Base-by-base conservation (phyloP, 2,329 filamentous ascomycete species). In the Hymenoscyphus fructigenus region DNA sequence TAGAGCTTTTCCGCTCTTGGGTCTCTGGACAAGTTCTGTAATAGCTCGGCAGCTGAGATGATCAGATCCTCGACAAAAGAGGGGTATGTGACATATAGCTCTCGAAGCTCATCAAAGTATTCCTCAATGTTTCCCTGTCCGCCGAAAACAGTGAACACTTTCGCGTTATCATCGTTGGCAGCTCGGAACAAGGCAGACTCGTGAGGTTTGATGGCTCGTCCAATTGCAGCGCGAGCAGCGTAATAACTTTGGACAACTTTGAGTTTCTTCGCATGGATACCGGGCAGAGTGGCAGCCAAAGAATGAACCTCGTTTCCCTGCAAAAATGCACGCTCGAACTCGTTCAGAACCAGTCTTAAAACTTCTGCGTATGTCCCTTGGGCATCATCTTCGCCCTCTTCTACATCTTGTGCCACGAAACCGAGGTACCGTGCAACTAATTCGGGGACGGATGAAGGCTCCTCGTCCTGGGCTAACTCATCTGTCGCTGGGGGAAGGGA, bases 71-170 rank as follows among this genome's bases (percentile, higher is more conserved):
- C 90, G 5, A 97, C 88, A 71, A 99, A 96, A 32, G 91, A 91
- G 14, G 91, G 90, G 80, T 99, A 99, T 66, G 93, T 97, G 73
- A 84, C 88, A 82, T 94, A 94, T 65, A 98, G 86, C 77, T 96
- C 91, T 64, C 95, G 89, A 68, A 99, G 86, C 82, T 99, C 95
- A 72, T 99, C 94, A 75, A 99, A 99, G 80, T 99, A 99, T 80
- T 99, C 96, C 79, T 99, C 94, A 69, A 99, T 98, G 79, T 99
- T 99, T 73, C 95, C 95, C 78, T 99, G 95, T 6, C 95, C 95
- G 66, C 95, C 95, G 71, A 98, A 97, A 67, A 99, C 93, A 70
- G 89, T 93, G 82, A 97, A 99, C 66, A 99, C 86, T 72, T 87
- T 89, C 62, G 93, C 93, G 63, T 89, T 88, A 67, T 87, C 89